Percentiles rank a stretch among this genome's conserved stretches.
phyloP scores from a whole-genome alignment of 108 stramenopile genomes.

The Cylindrotheca fusiformis region DNA sequence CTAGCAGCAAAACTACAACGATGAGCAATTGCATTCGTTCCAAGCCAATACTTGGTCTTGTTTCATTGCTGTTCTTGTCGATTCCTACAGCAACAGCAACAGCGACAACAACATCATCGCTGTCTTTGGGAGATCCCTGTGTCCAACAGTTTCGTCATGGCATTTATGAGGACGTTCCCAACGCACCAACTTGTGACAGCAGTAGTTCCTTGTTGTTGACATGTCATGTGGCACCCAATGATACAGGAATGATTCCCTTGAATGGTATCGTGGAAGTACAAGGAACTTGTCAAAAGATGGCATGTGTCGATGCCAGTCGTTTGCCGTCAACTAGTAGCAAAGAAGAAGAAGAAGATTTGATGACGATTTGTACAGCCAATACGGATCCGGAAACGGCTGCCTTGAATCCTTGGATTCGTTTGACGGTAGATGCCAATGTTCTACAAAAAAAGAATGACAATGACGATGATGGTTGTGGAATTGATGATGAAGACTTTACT shows the following conservation, averaged over 20 bases:
- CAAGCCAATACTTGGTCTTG: too few species aligned
- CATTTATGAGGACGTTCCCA: too few species aligned
- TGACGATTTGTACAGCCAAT: not conserved
- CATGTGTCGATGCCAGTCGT: not conserved
- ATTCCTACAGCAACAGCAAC: not conserved
- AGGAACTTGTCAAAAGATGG: not conserved
- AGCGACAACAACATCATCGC: not conserved
- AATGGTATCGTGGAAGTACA: not conserved
- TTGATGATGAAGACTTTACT: too few species aligned
- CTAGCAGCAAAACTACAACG: too few species aligned
- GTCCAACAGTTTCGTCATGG: not conserved
- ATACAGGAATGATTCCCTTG: not conserved
- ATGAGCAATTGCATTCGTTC: too few species aligned
- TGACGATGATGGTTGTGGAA: too few species aligned
- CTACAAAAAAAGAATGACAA: too few species aligned
- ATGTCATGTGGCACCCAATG: not conserved
- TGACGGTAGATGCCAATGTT: not conserved
- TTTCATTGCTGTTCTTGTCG: too few species aligned
- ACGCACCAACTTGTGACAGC: not conserved
- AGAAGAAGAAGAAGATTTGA: not conserved
- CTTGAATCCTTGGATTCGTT: not conserved
- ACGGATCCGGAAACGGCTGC: not conserved
- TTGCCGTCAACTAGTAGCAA: too few species aligned
- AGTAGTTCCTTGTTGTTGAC: not conserved
- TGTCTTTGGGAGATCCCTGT: not conserved